These are phyloP conservation scores for Backusella sp. DNA, from an alignment of 192 early-diverging fungal genomes.

Conservation along the genomic window DNA sequence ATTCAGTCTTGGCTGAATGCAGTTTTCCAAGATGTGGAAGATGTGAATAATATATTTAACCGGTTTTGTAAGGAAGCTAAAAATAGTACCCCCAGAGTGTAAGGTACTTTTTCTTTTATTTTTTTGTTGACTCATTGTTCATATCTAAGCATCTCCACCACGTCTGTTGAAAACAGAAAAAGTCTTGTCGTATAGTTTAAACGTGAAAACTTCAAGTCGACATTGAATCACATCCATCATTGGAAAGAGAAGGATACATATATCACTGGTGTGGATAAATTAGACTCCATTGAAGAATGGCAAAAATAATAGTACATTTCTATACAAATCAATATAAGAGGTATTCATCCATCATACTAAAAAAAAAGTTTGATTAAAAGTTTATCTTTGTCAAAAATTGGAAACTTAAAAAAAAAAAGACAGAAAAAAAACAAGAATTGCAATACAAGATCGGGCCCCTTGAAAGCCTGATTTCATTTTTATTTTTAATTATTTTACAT, in stretches of 20 bases:
- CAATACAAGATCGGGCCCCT: neutral
- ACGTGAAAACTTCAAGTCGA: neutral
- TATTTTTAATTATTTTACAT: conserved; percentile 6
- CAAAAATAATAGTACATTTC: neutral
- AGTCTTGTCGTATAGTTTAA: no score
- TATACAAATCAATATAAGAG: no score
- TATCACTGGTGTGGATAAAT: neutral
- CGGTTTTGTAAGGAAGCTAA: neutral
- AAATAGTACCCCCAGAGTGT: neutral
- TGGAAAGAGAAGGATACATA: neutral
- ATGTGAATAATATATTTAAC: neutral
- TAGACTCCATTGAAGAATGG: neutral
- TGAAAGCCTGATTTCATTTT: neutral
- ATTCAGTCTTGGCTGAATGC: neutral
- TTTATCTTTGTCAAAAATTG: neutral
- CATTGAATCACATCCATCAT: neutral
- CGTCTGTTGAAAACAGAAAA: neutral
- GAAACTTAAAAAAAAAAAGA: neutral
- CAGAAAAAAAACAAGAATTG: neutral
- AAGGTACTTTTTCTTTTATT: neutral
- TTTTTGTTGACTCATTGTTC: neutral
- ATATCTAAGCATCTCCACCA: neutral
- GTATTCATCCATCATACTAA: no score
- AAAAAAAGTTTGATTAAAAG: no score
- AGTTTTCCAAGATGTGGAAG: neutral